Evolutionary conservation across 73 alveolate genomes (phyloP).

Genomic region (Tetrahymena elliotti): DNA sequence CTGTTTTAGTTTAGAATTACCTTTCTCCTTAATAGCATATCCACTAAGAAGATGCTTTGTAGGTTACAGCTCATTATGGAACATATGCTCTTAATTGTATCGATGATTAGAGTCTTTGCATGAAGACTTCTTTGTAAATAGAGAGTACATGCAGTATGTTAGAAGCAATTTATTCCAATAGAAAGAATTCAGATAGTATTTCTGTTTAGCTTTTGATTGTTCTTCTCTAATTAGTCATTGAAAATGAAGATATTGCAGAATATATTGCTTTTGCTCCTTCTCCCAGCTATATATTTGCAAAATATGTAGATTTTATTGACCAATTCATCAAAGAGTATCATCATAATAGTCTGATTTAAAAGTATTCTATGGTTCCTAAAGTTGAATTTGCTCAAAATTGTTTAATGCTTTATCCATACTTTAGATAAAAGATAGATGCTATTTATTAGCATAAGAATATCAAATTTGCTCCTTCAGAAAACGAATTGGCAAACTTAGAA

Average conservation of each 20-base stretch:
- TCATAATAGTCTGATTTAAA: background rate
- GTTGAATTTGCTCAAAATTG: background rate
- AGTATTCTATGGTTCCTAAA: background rate
- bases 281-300: slow-evolving; percentile 19
- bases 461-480: background rate
- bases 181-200: background rate
- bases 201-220: background rate
- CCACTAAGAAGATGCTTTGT: background rate
- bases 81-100: background rate
- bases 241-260: background rate
- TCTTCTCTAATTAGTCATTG: background rate
- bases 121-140: background rate
- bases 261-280: slow-evolving; percentile 15
- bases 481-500: background rate
- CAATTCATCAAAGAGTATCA: slow-evolving; percentile 1
- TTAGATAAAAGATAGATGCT: background rate
- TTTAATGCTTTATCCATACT: background rate
- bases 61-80: background rate
- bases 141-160: background rate
- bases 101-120: background rate
- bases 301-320: slow-evolving; percentile 27
- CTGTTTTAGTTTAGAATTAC: background rate
- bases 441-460: background rate
- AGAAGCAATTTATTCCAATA: background rate
- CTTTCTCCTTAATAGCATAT: background rate